Percentiles rank a stretch among this genome's conserved stretches.
These are phyloP conservation scores for Penicillium simplicissimum DNA, from an alignment of 495 filamentous ascomycete species.

Conservation along the genomic window DNA sequence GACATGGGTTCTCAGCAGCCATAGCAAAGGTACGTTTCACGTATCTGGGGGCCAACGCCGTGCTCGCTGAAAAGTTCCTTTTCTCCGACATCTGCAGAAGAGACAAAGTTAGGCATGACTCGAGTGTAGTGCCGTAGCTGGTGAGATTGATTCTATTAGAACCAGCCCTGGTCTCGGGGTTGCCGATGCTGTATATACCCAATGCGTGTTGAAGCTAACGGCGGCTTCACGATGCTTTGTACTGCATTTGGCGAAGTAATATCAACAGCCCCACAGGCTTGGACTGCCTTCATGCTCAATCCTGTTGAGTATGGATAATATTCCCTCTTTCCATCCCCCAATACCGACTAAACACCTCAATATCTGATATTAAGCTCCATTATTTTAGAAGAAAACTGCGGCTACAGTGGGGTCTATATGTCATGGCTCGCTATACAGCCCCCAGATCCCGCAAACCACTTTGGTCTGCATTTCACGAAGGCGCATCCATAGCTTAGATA, in stretches of 20 bases:
- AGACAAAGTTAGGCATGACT: background rate
- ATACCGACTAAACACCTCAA: no score
- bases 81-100: background rate
- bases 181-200: background rate
- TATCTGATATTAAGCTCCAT: no score
- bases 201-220: no score
- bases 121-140: background rate
- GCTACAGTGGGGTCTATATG: no score
- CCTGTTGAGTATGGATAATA: no score
- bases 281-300: no score
- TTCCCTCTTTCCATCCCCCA: no score
- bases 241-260: background rate
- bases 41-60: constrained; percentile 4
- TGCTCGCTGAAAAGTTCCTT: background rate
- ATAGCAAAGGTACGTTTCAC: constrained; percentile 13
- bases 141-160: background rate
- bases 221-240: background rate
- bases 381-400: no score
- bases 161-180: background rate
- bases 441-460: no score
- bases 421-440: no score
- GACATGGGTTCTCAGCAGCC: constrained; percentile 11
- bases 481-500: no score
- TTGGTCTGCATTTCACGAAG: no score
- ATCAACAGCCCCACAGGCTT: background rate